phyloP scores from a whole-genome alignment of 1,284 basidiomycete genomes.

The Athelia sp. region DNA sequence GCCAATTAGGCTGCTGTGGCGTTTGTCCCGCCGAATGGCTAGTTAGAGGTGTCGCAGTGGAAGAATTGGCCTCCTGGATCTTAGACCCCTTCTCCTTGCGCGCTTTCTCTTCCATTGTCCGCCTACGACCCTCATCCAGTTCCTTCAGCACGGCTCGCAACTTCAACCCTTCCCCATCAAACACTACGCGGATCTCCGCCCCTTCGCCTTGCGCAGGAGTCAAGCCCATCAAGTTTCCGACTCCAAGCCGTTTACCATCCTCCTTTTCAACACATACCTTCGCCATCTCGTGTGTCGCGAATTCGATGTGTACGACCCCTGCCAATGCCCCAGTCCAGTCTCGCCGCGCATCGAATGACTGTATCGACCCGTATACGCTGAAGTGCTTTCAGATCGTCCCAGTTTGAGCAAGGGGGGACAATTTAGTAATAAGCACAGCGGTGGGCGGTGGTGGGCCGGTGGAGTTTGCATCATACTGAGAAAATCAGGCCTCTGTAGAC shows the following conservation, averaged over 20 bases:
- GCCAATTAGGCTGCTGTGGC: conserved; percentile 15
- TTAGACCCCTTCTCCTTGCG: conserved; percentile 31
- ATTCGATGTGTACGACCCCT: conserved; percentile 81
- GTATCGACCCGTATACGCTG: conserved; percentile 59
- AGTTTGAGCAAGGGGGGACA: conserved; percentile 71
- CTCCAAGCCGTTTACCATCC: conserved; percentile 45
- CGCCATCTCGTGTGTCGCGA: conserved; percentile 54
- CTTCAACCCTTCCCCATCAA: conserved; percentile 58
- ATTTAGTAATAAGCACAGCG: conserved; percentile 68
- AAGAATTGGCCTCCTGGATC: conserved; percentile 11
- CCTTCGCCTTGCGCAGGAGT: conserved; percentile 26
- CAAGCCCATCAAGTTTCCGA: conserved; percentile 22
- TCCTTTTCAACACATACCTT: conserved; percentile 58
- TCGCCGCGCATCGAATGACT: conserved; percentile 75
- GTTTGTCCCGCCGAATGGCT: conserved; percentile 21
- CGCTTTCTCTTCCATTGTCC: conserved; percentile 45
- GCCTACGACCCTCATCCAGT: conserved; percentile 48
- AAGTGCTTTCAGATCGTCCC: conserved; percentile 69
- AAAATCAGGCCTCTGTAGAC: conserved; percentile 2
- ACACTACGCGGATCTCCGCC: conserved; percentile 52
- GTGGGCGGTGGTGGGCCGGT: conserved; percentile 72
- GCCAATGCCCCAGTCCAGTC: conserved; percentile 82
- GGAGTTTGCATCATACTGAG: conserved; percentile 75
- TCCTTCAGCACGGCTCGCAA: conserved; percentile 57
- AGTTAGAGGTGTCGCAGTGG: conserved; percentile 13